A percentile compares a stretch with the other conserved stretches of the same genome.
Conservation (phyloP, 768 basidiomycete species). For the Sistotremastrum niveocremeum region DNA sequence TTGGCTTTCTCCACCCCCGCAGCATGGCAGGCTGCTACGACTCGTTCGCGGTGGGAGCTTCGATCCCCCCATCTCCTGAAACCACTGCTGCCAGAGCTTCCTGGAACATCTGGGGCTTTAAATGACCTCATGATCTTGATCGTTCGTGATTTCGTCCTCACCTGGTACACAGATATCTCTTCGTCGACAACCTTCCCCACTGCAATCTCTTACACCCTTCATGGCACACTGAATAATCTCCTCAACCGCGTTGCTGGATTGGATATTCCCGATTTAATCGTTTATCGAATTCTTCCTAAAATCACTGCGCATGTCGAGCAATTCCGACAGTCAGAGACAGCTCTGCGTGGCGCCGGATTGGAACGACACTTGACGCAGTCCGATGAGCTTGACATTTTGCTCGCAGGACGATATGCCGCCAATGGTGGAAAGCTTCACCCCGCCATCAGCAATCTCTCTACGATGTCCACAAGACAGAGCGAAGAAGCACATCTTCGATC, state of each 20-base stretch:
- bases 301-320: slow-evolving; percentile 82
- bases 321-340: slow-evolving; percentile 81
- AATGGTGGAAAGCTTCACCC: slow-evolving; percentile 58
- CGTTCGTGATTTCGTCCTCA: slow-evolving; percentile 74
- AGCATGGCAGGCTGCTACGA: slow-evolving; percentile 86
- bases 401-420: slow-evolving; percentile 67
- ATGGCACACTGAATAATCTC: slow-evolving; percentile 47
- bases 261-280: slow-evolving; percentile 64
- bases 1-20: slow-evolving; percentile 84
- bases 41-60: slow-evolving; percentile 82
- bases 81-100: slow-evolving; percentile 49
- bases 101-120: slow-evolving; percentile 53
- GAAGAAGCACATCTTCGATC: slow-evolving; percentile 76
- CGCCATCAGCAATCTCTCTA: slow-evolving; percentile 79
- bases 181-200: slow-evolving; percentile 79
- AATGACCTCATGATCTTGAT: slow-evolving; percentile 74
- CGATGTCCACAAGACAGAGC: slow-evolving; percentile 77
- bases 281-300: slow-evolving; percentile 78
- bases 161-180: slow-evolving; percentile 84
- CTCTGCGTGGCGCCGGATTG: slow-evolving; percentile 67
- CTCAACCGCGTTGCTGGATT: slow-evolving; percentile 40
- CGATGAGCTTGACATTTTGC: slow-evolving; percentile 75
- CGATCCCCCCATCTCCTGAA: slow-evolving; percentile 53
- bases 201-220: slow-evolving; percentile 65
- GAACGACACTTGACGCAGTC: slow-evolving; percentile 78